Percentiles rank a stretch among this genome's conserved stretches.
Conservation (phyloP, 371 early-diverging fungal genomes). For the Fennellomyces sp. region DNA sequence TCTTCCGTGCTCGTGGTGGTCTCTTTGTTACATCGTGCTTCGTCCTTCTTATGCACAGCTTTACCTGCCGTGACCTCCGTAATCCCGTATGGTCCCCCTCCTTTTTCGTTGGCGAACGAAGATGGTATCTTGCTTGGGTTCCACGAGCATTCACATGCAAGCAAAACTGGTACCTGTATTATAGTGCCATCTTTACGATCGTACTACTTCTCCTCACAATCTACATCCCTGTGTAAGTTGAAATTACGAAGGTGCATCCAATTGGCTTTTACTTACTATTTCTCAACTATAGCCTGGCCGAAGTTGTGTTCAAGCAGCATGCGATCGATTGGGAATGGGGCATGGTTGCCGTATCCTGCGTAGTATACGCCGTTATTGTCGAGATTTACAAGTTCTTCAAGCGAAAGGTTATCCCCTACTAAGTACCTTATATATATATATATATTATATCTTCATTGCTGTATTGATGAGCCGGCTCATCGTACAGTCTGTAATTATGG, state of each 20-base stretch:
- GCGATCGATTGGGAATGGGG: slow-evolving; percentile 83
- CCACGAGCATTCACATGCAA: slow-evolving; percentile 37
- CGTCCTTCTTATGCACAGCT: slow-evolving; percentile 69
- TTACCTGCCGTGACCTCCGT: slow-evolving; percentile 73
- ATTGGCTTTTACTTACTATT: no score
- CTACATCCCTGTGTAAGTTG: slow-evolving; percentile 77
- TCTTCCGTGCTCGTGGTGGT: slow-evolving; percentile 77
- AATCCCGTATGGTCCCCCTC: slow-evolving; percentile 51
- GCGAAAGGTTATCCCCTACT: no score
- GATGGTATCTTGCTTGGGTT: slow-evolving; percentile 56
- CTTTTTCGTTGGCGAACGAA: slow-evolving; percentile 48
- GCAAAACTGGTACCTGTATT: slow-evolving; percentile 64
- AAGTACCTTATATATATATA: no score
- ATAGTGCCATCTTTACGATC: slow-evolving; percentile 55
- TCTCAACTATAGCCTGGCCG: no score
- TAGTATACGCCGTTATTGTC: slow-evolving; percentile 60
- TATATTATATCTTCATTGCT: no score
- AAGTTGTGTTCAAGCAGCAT: slow-evolving; percentile 69
- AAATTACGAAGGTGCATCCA: no score
- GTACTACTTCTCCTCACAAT: slow-evolving; percentile 60
- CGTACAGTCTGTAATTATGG: no score
- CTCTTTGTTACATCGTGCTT: slow-evolving; percentile 70
- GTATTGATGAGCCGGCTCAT: no score
- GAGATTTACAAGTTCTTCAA: slow-evolving; percentile 59
- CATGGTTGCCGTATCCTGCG: slow-evolving; percentile 59